phyloP scores from a whole-genome alignment of 164 flowering plant genomes.

The Hamamelis virginiana region DNA sequence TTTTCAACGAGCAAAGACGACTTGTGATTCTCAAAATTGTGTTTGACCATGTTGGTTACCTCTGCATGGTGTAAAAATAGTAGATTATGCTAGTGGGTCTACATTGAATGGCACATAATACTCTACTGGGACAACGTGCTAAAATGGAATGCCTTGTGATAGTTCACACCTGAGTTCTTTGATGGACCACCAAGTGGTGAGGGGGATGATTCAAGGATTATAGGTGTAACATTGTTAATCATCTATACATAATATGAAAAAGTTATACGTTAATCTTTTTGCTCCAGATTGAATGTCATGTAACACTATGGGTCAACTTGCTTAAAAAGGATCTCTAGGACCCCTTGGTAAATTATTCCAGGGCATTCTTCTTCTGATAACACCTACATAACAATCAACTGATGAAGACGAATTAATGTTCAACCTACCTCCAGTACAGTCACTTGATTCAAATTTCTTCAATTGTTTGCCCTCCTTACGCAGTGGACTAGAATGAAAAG shows the following conservation, averaged over 20 bases:
- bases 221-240: conserved; percentile 25
- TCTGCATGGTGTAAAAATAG: conserved; percentile 22
- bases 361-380: neutral
- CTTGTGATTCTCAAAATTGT: conserved; percentile 13
- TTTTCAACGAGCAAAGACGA: conserved; percentile 17
- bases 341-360: neutral
- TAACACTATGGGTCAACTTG: neutral
- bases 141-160: neutral
- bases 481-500: conserved; percentile 13
- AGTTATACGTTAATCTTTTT: no score
- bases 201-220: conserved; percentile 14
- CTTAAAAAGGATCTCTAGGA: neutral
- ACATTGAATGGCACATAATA: conserved; percentile 3
- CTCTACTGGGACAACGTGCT: neutral
- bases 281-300: neutral
- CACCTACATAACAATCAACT: neutral
- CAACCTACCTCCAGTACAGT: conserved; percentile 27
- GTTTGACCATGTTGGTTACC: conserved; percentile 10
- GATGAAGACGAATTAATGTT: neutral
- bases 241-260: conserved; percentile 21
- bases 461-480: conserved; percentile 21
- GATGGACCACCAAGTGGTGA: conserved; percentile 25
- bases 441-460: conserved; percentile 23
- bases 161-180: conserved; percentile 30
- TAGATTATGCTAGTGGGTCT: neutral